Evolutionary conservation across 352 stramenopile species (phyloP).

Genomic region (Phytophthora fragariae): DNA sequence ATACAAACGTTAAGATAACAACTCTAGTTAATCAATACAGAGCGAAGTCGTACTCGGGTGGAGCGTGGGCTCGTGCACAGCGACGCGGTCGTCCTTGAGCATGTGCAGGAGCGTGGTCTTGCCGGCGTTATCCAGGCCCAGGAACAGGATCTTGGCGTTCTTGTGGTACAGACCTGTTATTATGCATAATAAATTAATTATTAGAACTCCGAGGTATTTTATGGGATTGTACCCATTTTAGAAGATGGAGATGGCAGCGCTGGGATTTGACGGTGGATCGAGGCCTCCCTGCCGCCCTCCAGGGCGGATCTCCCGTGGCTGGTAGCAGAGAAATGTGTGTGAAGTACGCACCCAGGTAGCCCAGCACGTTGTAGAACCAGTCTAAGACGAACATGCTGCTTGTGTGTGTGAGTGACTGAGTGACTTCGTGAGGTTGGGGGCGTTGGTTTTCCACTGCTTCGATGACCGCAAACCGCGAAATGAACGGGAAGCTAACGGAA

Average conservation of each 20-base stretch:
- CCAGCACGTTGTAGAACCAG: constrained; percentile 96
- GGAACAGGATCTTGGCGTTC: constrained; percentile 99
- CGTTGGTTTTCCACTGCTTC: constrained; percentile 26
- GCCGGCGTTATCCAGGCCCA: constrained; percentile 99
- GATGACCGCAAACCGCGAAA: constrained; percentile 48
- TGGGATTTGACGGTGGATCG: constrained; percentile 24
- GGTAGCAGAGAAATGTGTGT: too few relatives aligned
- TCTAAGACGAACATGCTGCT: constrained; percentile 94
- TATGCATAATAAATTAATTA: constrained; percentile 11
- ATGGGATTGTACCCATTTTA: constrained; percentile 17
- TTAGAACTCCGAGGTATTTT: constrained; percentile 10
- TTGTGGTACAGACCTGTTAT: constrained; percentile 99
- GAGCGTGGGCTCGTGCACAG: constrained; percentile 96
- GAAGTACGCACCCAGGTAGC: constrained; percentile 87
- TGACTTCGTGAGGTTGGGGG: not conserved
- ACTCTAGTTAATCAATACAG: not conserved
- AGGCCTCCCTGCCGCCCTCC: not conserved
- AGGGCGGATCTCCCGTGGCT: not conserved
- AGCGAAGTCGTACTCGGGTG: constrained; percentile 88
- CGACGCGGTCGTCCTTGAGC: constrained; percentile 98
- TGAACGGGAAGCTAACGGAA: constrained; percentile 28
- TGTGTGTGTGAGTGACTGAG: not conserved
- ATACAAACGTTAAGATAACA: not conserved
- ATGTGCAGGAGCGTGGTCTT: constrained; percentile 99
- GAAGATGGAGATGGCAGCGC: constrained; percentile 2